Percentiles rank a stretch among this genome's conserved stretches.
Evolutionary conservation across 2,329 filamentous ascomycete genomes (phyloP).

Genomic region (Nemania sp.): DNA sequence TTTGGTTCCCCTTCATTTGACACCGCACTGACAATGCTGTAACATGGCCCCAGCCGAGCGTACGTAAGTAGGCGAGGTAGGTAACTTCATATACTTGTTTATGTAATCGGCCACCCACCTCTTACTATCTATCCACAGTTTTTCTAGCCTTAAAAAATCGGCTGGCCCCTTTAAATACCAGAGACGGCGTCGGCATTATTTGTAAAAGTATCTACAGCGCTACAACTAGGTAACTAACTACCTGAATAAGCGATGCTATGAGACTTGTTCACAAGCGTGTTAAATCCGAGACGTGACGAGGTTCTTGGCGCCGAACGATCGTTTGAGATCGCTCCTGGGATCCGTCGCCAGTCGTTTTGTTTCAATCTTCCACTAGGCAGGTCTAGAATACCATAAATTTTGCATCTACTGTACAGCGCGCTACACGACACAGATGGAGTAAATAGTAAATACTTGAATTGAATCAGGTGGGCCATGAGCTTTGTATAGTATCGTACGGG

Average conservation of each 20-base stretch:
- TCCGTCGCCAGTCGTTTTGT: slow-evolving; percentile 18
- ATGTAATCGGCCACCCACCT: not conserved
- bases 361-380: slow-evolving; percentile 1
- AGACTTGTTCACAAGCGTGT: not conserved
- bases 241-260: not conserved
- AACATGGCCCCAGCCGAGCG: not conserved
- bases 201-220: too few relatives aligned
- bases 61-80: too few relatives aligned
- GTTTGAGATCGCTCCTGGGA: slow-evolving; percentile 26
- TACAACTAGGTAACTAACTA: not conserved
- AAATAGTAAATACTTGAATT: too few relatives aligned
- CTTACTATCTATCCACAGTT: too few relatives aligned
- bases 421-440: too few relatives aligned
- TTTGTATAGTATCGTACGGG: too few relatives aligned
- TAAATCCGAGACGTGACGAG: slow-evolving; percentile 15
- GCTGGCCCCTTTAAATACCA: not conserved
- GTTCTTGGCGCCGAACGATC: slow-evolving; percentile 23
- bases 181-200: too few relatives aligned
- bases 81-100: too few relatives aligned
- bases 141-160: not conserved
- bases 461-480: too few relatives aligned
- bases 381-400: too few relatives aligned
- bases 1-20: not conserved
- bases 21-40: slow-evolving; percentile 5
- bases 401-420: too few relatives aligned